Evolutionary conservation across 1,284 basidiomycete species (phyloP).

Genomic region (Naganishia liquefaciens): DNA sequence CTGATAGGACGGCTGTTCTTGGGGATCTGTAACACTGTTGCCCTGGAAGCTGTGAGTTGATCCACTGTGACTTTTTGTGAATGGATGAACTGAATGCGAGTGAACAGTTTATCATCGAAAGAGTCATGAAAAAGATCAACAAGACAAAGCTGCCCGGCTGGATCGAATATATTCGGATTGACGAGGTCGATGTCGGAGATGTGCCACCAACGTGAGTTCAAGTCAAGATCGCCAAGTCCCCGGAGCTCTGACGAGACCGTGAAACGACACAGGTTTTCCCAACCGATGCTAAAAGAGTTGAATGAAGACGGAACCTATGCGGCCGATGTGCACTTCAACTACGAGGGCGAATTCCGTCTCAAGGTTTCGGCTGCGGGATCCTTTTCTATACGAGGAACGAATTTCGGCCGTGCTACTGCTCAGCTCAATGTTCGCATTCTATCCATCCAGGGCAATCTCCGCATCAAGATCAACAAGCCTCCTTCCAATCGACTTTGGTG

Average conservation of each 20-base stretch:
- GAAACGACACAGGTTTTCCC: conserved; percentile 64
- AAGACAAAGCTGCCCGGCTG: conserved; percentile 86
- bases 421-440: conserved; percentile 66
- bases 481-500: conserved; percentile 97
- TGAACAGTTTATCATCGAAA: conserved; percentile 70
- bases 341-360: conserved; percentile 78
- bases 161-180: conserved; percentile 80
- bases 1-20: conserved; percentile 89
- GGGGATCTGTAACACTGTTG: conserved; percentile 80
- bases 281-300: conserved; percentile 96
- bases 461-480: conserved; percentile 89
- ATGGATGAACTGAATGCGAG: conserved; percentile 4
- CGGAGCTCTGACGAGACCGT: background rate
- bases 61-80: background rate
- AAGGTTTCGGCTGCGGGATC: conserved; percentile 69
- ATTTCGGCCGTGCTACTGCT: conserved; percentile 56
- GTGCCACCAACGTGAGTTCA: conserved; percentile 59
- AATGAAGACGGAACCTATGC: conserved; percentile 88
- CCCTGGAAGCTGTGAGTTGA: conserved; percentile 63
- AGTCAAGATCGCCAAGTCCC: conserved; percentile 21
- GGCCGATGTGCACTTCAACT: conserved; percentile 79
- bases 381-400: conserved; percentile 73
- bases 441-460: conserved; percentile 84
- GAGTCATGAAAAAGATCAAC: conserved; percentile 88
- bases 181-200: conserved; percentile 84